Base-by-base conservation (phyloP, 768 basidiomycete species). In the Boletus coccyginus region DNA sequence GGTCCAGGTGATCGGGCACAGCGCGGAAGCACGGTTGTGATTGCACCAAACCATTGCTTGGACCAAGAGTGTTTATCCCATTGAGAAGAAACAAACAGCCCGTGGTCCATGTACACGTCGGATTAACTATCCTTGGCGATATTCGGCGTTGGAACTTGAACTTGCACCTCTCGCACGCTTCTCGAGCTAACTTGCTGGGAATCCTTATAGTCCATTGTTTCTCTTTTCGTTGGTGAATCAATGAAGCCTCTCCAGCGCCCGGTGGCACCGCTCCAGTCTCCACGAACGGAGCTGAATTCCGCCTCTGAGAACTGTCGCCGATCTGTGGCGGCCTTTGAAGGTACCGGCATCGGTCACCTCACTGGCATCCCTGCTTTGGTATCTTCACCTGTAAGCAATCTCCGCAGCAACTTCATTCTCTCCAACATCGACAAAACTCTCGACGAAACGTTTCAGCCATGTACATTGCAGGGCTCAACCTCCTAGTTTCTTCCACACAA, bases 391-490 rank as follows among this genome's bases (percentile, higher is more conserved):
- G 32, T 2, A 32, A 10, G 32, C 11, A 32, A 17, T 17, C 3
- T 21, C 3, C 27, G 12, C 19, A 51, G 19, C 31, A 50, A 31
- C 33, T n/a, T 7, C 19, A 10, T n/a, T 21, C 14, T 51, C 13
- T 27, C 14, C 33, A 16, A 12, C 29, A 31, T 3, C 14, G 9
- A 9, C 21, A 13, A 31, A 27, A 52, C 14, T 24, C 52, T 21
- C 6, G 31, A 33, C n/a, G n/a, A n/a, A n/a, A n/a, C n/a, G n/a
- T n/a, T n/a, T n/a, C 38, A 46, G 10, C 17, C 51, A 60, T 60
- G 57, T 53, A 50, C 35, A 51, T 55, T 40, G 43, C 43, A 3
- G 53, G 51, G 12, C 42, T 63, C 39, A 10, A 51, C 38, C 41
- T 58, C 17, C n/a, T 11, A 2, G 24, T 55, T 21, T 43, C 62